phyloP scores from a whole-genome alignment of 441 rosid genomes.

The Pelargonium cotyledonis region DNA sequence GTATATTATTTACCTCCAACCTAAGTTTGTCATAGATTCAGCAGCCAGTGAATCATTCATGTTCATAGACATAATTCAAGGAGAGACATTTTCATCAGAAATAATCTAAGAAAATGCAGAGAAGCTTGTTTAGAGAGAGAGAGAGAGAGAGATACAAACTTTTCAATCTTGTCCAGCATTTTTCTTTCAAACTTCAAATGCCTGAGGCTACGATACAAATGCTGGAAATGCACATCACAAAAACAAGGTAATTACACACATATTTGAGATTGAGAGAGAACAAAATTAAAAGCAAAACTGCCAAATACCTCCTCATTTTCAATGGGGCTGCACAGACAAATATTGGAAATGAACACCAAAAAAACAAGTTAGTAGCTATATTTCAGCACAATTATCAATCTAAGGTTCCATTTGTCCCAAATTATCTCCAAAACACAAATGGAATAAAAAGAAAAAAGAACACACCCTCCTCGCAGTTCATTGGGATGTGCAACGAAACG shows the following conservation, averaged over 20 bases:
- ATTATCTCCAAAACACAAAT: not conserved
- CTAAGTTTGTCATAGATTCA: not conserved
- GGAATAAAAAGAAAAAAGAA: not conserved
- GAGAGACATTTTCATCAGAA: too few relatives aligned
- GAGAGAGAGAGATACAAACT: constrained; percentile 17
- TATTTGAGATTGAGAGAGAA: not conserved
- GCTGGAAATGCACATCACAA: constrained; percentile 9
- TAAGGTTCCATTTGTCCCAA: too few relatives aligned
- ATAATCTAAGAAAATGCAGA: too few relatives aligned
- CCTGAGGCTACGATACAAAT: constrained; percentile 19
- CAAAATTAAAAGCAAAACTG: not conserved
- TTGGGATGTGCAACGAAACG: constrained; percentile 18
- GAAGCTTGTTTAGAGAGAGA: not conserved
- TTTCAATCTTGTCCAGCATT: constrained; percentile 22
- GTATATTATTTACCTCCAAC: constrained; percentile 16
- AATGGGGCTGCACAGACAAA: constrained; percentile 13
- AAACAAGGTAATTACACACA: not conserved
- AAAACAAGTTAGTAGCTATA: not conserved
- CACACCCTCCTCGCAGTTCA: constrained; percentile 10
- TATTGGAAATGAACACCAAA: not conserved
- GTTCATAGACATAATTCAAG: too few relatives aligned
- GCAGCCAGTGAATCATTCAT: too few relatives aligned
- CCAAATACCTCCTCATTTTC: constrained; percentile 17
- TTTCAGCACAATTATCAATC: not conserved
- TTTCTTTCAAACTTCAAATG: constrained; percentile 21